Percentiles rank a stretch among this genome's conserved stretches.
Conservation (phyloP, 148 eudicot genomes). For the Heliosperma pusillum region DNA sequence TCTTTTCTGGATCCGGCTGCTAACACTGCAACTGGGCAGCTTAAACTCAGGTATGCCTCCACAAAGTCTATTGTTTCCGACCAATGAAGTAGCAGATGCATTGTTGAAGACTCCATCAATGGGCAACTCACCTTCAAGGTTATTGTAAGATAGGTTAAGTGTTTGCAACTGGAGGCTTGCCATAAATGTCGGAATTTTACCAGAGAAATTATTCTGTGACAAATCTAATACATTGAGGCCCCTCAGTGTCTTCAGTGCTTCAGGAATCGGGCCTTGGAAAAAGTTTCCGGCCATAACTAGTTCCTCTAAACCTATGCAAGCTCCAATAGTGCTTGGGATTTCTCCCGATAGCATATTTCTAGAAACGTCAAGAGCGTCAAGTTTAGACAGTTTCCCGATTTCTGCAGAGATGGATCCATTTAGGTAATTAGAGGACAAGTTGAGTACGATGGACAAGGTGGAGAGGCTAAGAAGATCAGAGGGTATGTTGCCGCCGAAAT, state of each 20-base stretch:
- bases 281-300: constrained; percentile 31
- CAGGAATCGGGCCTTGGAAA: constrained; percentile 27
- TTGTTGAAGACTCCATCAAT: constrained; percentile 32
- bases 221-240: constrained; percentile 29
- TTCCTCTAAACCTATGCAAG: constrained; percentile 17
- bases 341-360: constrained; percentile 32
- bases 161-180: constrained; percentile 5
- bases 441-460: not conserved
- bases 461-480: constrained; percentile 27
- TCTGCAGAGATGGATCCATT: constrained; percentile 34
- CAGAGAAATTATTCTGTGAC: constrained; percentile 39
- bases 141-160: constrained; percentile 32
- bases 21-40: constrained; percentile 23
- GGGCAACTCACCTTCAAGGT: constrained; percentile 44
- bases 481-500: constrained; percentile 34
- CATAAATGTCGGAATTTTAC: constrained; percentile 34
- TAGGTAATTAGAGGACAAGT: constrained; percentile 26
- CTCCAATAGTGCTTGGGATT: constrained; percentile 32
- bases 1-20: not conserved
- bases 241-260: constrained; percentile 9
- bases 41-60: constrained; percentile 37
- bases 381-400: constrained; percentile 29
- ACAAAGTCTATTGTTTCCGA: constrained; percentile 36
- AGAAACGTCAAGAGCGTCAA: constrained; percentile 24
- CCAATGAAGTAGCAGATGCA: constrained; percentile 17